Evolutionary conservation across 2,329 filamentous ascomycete species (phyloP).

Genomic region (Talaromyces sp.): DNA sequence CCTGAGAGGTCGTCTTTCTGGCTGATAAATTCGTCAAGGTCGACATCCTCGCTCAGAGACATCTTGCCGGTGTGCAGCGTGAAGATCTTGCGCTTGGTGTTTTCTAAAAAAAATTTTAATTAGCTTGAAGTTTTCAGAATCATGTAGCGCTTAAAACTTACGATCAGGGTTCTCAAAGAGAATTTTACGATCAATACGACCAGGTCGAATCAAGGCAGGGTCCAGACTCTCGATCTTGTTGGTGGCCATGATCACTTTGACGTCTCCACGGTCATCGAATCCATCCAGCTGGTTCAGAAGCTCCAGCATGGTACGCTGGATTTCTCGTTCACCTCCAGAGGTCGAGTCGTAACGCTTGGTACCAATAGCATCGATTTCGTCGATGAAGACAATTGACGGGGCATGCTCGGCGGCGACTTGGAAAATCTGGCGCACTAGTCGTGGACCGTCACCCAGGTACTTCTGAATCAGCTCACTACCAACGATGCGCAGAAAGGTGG

Average conservation of each 20-base stretch:
- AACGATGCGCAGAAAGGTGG: constrained; percentile 94
- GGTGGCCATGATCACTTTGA: constrained; percentile 99
- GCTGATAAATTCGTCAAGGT: constrained; percentile 95
- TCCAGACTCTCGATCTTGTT: constrained; percentile 99
- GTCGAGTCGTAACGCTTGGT: constrained; percentile 98
- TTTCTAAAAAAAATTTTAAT: constrained; percentile 45
- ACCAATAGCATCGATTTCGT: constrained; percentile 97
- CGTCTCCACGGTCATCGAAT: constrained; percentile 96
- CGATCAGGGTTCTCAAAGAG: constrained; percentile 67
- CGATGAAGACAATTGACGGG: constrained; percentile 96
- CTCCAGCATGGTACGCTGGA: constrained; percentile 97
- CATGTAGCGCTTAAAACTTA: constrained; percentile 31
- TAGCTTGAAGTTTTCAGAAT: neutral
- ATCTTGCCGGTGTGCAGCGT: constrained; percentile 98
- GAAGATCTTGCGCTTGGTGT: constrained; percentile 97
- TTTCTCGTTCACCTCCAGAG: constrained; percentile 92
- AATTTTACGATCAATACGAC: constrained; percentile 98
- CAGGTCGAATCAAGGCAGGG: constrained; percentile 89
- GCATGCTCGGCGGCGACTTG: constrained; percentile 91
- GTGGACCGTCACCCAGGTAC: constrained; percentile 91
- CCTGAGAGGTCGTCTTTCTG: constrained; percentile 97
- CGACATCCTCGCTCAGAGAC: constrained; percentile 93
- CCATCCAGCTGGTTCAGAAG: constrained; percentile 97
- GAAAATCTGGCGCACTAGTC: constrained; percentile 87
- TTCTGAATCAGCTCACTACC: constrained; percentile 98